phyloP scores from a whole-genome alignment of 2,329 filamentous ascomycete genomes.

The Bipolaris zeicola region DNA sequence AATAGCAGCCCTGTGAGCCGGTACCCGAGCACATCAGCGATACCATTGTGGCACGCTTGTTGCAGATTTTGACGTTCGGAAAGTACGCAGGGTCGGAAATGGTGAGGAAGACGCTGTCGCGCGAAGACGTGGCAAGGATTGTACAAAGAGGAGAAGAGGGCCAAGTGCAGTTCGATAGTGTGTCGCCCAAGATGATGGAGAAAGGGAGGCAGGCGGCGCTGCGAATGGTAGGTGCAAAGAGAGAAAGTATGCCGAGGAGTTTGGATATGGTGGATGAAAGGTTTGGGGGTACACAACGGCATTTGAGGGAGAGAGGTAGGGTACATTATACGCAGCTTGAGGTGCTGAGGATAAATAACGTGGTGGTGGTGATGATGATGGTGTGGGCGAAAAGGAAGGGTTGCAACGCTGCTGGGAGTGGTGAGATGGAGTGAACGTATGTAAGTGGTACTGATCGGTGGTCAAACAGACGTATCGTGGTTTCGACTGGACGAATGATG shows the following conservation, averaged over 20 bases:
- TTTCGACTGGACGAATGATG: no score
- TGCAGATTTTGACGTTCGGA: slow-evolving; percentile 40
- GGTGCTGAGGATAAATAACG: slow-evolving; percentile 47
- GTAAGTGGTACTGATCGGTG: no score
- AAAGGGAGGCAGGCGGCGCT: slow-evolving; percentile 34
- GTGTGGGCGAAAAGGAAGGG: not conserved
- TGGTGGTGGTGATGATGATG: slow-evolving; percentile 12
- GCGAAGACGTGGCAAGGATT: slow-evolving; percentile 51
- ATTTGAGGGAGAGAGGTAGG: slow-evolving; percentile 64
- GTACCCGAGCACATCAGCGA: slow-evolving; percentile 59
- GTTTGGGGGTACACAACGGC: slow-evolving; percentile 68
- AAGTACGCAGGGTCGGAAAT: slow-evolving; percentile 28
- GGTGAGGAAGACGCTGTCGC: slow-evolving; percentile 37
- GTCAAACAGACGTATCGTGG: no score
- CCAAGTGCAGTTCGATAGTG: slow-evolving; percentile 36
- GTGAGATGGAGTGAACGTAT: no score
- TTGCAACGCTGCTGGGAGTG: no score
- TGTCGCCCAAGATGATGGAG: slow-evolving; percentile 37
- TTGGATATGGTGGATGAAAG: slow-evolving; percentile 62
- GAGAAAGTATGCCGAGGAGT: slow-evolving; percentile 59
- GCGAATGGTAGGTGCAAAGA: slow-evolving; percentile 48
- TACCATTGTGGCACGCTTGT: slow-evolving; percentile 58
- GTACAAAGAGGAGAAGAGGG: slow-evolving; percentile 29
- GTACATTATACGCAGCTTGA: slow-evolving; percentile 62
- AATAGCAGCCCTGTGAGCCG: slow-evolving; percentile 70